Conservation (phyloP, 2,329 filamentous ascomycete genomes). For the Alternaria novae-zelandiae region DNA sequence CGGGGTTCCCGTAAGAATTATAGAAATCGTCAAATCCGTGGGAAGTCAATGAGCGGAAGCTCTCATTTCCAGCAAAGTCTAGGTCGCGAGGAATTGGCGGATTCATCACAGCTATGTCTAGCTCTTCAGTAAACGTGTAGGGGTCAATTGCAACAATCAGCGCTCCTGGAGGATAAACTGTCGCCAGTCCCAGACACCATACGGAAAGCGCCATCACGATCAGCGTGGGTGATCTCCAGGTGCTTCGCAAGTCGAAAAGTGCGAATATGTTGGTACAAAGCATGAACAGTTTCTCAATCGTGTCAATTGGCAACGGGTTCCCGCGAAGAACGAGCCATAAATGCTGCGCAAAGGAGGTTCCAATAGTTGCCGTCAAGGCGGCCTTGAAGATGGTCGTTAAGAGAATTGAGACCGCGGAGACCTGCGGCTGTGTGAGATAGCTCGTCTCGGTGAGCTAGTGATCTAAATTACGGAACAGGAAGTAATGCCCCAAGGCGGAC, state of each 20-base stretch:
- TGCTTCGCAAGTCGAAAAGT: neutral
- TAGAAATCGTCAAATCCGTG: too few species aligned
- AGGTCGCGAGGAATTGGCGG: neutral
- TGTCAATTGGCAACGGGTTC: neutral
- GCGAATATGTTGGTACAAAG: neutral
- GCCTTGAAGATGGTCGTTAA: conserved; percentile 3
- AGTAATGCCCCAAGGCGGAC: too few species aligned
- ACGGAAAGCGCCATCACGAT: neutral
- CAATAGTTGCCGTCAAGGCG: neutral
- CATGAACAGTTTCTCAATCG: neutral
- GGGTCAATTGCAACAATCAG: conserved; percentile 1
- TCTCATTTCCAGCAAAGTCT: neutral
- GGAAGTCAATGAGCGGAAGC: too few species aligned
- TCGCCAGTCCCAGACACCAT: conserved; percentile 6
- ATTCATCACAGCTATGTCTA: neutral
- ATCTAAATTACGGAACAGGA: too few species aligned
- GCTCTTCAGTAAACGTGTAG: neutral
- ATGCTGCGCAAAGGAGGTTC: conserved; percentile 7
- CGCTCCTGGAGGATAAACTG: conserved; percentile 14
- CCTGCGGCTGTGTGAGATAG: neutral
- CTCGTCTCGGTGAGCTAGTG: neutral
- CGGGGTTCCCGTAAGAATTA: too few species aligned
- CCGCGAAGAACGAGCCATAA: conserved; percentile 6
- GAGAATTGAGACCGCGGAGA: conserved; percentile 3
- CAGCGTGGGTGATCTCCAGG: too few species aligned